Evolutionary conservation across 495 filamentous ascomycete species (phyloP), one percentile per base, ranked within the genome.

Genomic region (Gamarada debralockiae): DNA sequence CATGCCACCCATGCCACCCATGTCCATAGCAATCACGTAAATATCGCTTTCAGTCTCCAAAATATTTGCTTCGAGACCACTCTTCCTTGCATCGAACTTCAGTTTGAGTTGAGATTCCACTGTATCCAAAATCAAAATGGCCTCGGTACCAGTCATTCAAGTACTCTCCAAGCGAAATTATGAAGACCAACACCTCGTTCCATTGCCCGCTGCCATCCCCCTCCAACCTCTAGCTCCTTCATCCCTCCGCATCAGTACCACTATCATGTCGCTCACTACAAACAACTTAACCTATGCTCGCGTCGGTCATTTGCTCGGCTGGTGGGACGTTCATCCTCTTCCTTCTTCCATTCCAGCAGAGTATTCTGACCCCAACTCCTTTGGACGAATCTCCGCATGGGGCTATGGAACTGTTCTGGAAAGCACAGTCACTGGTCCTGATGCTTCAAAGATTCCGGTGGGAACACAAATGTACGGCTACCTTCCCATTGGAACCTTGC

Each of bases 251-350:
- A 57, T 80, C 12, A 73, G 66, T 22, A 64, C 73, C 3, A 59
- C 56, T 1, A 60, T 80, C 1, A 37, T 81, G 17, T 67, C 71
- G 22, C 60, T 82, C 0, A 78, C 78, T 0, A 74, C 75, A 14
- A 82, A 81, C 65, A 83, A 78, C 59, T 65, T 81, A 38, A 73
- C 67, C 7, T 84, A 83, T 59, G 79, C 77, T 4, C 64, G 61
- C 12, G 23, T 75, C 2, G 80, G 78, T 14, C 56, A 64, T 38
- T 8, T 76, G 10, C 42, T 80, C 0, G 61, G 60, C 18, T 85
- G 78, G 80, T 81, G 70, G 69, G 61, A 66, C 50, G 60, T 69
- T 36, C 69, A 71, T 61, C 61, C 58, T 1, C 53, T 66, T 2
- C 61, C 65, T n/a, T 45, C 59, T 0, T 52, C 62, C 7, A 69